Base-by-base conservation (phyloP, 352 stramenopile genomes). In the Phytopythium boreale region DNA sequence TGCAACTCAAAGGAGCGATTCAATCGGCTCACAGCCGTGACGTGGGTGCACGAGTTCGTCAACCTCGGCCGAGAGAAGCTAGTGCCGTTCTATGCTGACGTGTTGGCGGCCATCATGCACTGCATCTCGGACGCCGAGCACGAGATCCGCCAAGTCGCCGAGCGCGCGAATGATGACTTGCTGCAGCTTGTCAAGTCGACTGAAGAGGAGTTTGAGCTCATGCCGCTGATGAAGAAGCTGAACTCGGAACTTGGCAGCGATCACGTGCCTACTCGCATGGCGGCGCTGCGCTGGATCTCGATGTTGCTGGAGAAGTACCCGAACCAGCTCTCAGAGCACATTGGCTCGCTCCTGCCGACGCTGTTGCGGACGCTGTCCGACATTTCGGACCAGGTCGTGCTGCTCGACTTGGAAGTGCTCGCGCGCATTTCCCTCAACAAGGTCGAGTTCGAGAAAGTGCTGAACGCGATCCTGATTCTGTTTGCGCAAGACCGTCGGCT, bases 231-330 rank as follows among this genome's bases (percentile, higher is more conserved):
- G 71, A 79, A 97, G 59, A 98, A 97, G 43, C 83, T 99, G 37
- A 98, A 87, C 24, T 82, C 82, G 26, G 97, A 99, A 73, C 77
- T 99, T 26, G 80, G 96, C 29, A 98, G 92, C 44, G 88, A 98
- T 69, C 88, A 99, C 69, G 97, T 99, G n/a, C 91, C 95, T 0
- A 99, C 97, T 1, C 96, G 97, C 50, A 98, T 99, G 88, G 93
- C 93, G 2, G 81, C 90, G 8, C 69, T 98, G 37, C 75, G 87
- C 15, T 99, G 97, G 97, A 99, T 99, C 70, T 97, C 98, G 44
- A 99, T 99, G 97, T 72, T 99, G 41, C 80, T 99, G 20, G 97
- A 99, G 69, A 99, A 99, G 75, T 87, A 92, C 56, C 95, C 96
- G 52, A 80, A 86, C 29, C 91, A 99, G 59, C 96, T 99, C 67